Conservation (phyloP, 2,329 filamentous ascomycete genomes). For the Paraphaeosphaeria sporulosa region DNA sequence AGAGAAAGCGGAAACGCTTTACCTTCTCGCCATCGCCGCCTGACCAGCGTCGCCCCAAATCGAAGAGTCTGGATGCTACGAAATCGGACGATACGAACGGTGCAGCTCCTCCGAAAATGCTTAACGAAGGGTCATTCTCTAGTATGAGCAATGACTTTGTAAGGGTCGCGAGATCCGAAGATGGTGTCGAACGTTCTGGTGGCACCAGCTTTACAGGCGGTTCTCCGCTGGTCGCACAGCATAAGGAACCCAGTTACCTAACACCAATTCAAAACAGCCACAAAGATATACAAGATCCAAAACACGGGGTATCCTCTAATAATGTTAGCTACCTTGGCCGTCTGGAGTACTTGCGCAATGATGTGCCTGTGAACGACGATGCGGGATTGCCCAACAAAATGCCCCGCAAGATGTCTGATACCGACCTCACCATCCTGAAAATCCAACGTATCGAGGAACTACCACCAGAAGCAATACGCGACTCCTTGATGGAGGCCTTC, state of each 20-base stretch:
- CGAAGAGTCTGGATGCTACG: slow-evolving; percentile 20
- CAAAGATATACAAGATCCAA: slow-evolving; percentile 24
- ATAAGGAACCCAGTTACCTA: slow-evolving; percentile 25
- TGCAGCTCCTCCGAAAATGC: background rate
- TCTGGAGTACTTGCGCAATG: slow-evolving; percentile 42
- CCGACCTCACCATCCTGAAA: slow-evolving; percentile 38
- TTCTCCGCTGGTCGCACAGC: slow-evolving; percentile 28
- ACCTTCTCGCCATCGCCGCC: slow-evolving; percentile 43
- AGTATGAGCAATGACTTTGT: too few relatives aligned
- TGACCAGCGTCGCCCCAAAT: slow-evolving; percentile 20
- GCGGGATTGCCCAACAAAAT: slow-evolving; percentile 37
- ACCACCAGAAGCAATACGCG: slow-evolving; percentile 42
- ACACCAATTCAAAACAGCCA: slow-evolving; percentile 24
- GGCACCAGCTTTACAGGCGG: slow-evolving; percentile 29
- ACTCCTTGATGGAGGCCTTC: slow-evolving; percentile 50
- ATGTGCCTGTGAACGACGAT: slow-evolving; percentile 45
- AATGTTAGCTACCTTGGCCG: slow-evolving; percentile 44
- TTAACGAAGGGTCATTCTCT: background rate
- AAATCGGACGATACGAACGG: background rate
- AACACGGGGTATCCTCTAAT: slow-evolving; percentile 26
- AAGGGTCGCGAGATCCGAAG: slow-evolving; percentile 26
- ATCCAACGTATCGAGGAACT: slow-evolving; percentile 40
- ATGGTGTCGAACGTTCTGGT: slow-evolving; percentile 30
- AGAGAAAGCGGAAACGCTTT: slow-evolving; percentile 43
- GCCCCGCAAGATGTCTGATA: slow-evolving; percentile 36